Conservation (phyloP, 1,139 yeast genomes). For the Casaregolazyma lundiana region DNA sequence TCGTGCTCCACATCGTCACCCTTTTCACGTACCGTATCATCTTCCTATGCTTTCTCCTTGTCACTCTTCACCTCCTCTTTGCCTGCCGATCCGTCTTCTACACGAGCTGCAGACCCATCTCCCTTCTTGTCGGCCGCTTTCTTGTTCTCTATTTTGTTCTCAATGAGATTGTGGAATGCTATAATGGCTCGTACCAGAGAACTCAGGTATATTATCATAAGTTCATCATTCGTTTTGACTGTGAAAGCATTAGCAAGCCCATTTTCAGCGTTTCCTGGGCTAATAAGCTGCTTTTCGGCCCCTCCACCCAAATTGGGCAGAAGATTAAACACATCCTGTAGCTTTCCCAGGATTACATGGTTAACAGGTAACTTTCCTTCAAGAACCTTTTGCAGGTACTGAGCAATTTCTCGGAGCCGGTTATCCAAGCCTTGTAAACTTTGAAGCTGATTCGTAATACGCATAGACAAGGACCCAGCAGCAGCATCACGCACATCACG, state of each 20-base stretch:
- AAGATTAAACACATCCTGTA: constrained; percentile 91
- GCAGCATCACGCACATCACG: constrained; percentile 97
- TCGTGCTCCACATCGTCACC: too few relatives aligned
- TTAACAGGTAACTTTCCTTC: constrained; percentile 75
- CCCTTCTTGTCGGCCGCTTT: constrained; percentile 15
- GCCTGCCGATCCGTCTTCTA: background rate
- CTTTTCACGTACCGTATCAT: background rate
- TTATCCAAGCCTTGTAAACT: constrained; percentile 83
- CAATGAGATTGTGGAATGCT: constrained; percentile 95
- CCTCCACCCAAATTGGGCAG: constrained; percentile 68
- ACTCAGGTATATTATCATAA: constrained; percentile 88
- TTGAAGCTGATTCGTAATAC: constrained; percentile 83
- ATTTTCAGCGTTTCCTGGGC: constrained; percentile 15
- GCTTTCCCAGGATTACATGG: constrained; percentile 83
- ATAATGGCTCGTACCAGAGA: constrained; percentile 90
- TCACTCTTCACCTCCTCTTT: background rate
- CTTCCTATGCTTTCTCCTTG: too few relatives aligned
- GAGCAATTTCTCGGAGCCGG: constrained; percentile 73
- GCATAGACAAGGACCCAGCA: constrained; percentile 83
- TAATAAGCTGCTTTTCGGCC: constrained; percentile 14
- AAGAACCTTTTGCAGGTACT: constrained; percentile 72
- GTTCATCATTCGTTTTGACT: constrained; percentile 88
- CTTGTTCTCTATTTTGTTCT: constrained; percentile 80
- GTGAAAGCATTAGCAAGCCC: constrained; percentile 73
- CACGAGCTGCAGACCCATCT: background rate